phyloP scores from a whole-genome alignment of 352 stramenopile species.

The Phytophthora ramorum region DNA sequence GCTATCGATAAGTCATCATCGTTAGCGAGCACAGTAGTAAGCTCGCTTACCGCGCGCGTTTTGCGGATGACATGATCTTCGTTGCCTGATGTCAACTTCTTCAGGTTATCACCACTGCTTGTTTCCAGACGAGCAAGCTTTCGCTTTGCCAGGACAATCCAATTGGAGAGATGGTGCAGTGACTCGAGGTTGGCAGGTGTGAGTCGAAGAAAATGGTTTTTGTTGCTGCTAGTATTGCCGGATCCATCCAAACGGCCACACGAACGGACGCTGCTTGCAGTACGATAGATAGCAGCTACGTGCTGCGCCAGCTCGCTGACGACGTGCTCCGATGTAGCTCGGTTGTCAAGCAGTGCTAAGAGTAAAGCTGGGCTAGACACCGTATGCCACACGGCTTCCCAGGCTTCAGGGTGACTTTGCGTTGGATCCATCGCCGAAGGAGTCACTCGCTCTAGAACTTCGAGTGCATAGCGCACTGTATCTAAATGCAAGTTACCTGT shows the following conservation, averaged over 20 bases:
- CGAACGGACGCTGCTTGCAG: constrained; percentile 56
- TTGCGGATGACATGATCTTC: constrained; percentile 25
- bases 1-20: constrained; percentile 39
- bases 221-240: constrained; percentile 4
- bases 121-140: constrained; percentile 68
- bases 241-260: constrained; percentile 48
- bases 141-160: constrained; percentile 79
- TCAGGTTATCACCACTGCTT: constrained; percentile 20
- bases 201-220: constrained; percentile 36
- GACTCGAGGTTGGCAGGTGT: constrained; percentile 77
- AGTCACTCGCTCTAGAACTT: constrained; percentile 54
- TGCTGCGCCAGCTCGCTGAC: constrained; percentile 68
- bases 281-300: constrained; percentile 56
- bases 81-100: constrained; percentile 28
- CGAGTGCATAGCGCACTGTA: constrained; percentile 63
- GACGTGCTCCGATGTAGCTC: constrained; percentile 45
- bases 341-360: constrained; percentile 60
- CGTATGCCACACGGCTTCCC: constrained; percentile 41
- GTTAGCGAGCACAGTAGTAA: constrained; percentile 50
- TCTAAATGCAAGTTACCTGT: constrained; percentile 56
- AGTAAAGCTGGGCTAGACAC: constrained; percentile 76
- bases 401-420: constrained; percentile 39
- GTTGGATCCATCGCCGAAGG: constrained; percentile 38
- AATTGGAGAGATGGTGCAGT: constrained; percentile 80
- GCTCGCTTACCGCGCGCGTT: constrained; percentile 50